A percentile compares a stretch with the other conserved stretches of the same genome.
Evolutionary conservation across 257 asterid genomes (phyloP).

Genomic region (Solanum paucissectum): DNA sequence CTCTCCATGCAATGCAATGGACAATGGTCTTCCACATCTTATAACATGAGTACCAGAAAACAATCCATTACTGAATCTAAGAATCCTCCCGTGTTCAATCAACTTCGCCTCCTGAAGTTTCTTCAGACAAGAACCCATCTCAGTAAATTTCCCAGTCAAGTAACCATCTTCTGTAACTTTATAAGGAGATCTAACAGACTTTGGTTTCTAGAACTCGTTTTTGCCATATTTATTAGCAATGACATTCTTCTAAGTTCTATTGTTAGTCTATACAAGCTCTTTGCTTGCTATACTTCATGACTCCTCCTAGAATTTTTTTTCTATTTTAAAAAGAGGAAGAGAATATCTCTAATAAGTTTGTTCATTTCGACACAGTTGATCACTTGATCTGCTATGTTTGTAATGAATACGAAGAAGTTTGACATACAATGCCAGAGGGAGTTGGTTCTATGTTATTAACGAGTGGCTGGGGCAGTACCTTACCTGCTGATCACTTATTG

Average conservation of each 20-base stretch:
- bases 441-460: neutral
- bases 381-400: neutral
- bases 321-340: neutral
- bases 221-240: neutral
- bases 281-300: neutral
- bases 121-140: neutral
- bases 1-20: neutral
- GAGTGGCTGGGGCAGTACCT: neutral
- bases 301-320: neutral
- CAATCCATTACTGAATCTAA: neutral
- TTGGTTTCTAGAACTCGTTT: neutral
- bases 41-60: neutral
- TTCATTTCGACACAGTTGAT: neutral
- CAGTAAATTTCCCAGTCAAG: neutral
- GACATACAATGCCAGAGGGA: neutral
- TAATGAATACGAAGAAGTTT: neutral
- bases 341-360: neutral
- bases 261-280: slow-evolving; percentile 1
- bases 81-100: neutral
- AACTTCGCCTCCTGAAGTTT: neutral
- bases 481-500: neutral
- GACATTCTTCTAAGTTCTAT: neutral
- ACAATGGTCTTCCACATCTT: neutral
- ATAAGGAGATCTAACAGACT: neutral
- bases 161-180: neutral